Conservation (phyloP, 306 rosid species). For the Dryas octopetala region DNA sequence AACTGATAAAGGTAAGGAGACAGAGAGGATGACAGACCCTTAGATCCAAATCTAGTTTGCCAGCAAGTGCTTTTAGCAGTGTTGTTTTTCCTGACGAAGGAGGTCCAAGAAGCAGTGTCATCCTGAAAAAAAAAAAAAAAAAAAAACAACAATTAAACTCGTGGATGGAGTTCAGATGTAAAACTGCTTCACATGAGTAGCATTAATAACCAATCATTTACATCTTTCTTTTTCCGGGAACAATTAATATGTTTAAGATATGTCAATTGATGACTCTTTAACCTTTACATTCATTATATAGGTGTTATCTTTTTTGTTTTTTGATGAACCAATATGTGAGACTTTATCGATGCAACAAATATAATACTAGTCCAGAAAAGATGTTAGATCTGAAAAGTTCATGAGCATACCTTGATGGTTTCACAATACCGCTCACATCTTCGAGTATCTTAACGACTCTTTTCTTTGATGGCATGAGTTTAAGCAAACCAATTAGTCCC, state of each 20-base stretch:
- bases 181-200: neutral
- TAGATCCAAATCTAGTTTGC: conserved; percentile 34
- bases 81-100: conserved; percentile 44
- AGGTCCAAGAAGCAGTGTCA: conserved; percentile 43
- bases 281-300: no score
- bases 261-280: no score
- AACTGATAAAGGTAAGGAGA: neutral
- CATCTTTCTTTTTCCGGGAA: neutral
- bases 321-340: neutral
- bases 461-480: conserved; percentile 61
- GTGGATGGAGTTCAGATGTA: neutral
- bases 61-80: conserved; percentile 33
- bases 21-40: conserved; percentile 24
- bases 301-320: no score
- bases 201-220: neutral
- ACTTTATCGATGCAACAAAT: neutral
- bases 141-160: neutral
- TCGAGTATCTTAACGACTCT: conserved; percentile 55
- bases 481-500: conserved; percentile 49
- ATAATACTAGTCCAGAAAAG: neutral
- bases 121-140: conserved; percentile 23
- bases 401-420: conserved; percentile 62
- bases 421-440: conserved; percentile 59
- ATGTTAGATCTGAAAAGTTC: neutral
- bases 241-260: no score